These are phyloP conservation scores for Chrysoporthe deuterocubensis DNA, from an alignment of 2,329 filamentous ascomycete genomes.

Conservation along the genomic window DNA sequence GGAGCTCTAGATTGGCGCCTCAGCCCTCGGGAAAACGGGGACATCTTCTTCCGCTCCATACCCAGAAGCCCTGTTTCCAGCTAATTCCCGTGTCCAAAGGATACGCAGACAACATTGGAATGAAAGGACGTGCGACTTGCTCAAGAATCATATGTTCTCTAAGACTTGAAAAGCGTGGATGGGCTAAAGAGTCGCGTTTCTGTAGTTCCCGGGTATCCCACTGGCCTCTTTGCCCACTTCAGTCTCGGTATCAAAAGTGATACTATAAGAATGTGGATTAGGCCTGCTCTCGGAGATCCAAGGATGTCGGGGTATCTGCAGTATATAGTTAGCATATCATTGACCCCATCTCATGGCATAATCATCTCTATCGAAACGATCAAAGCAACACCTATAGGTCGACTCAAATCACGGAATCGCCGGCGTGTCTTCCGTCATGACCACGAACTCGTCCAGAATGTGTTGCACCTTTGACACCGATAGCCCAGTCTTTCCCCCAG, in stretches of 20 bases:
- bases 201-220: background rate
- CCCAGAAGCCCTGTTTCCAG: background rate
- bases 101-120: background rate
- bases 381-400: background rate
- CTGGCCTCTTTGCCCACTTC: background rate
- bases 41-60: background rate
- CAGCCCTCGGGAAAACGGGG: background rate
- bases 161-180: background rate
- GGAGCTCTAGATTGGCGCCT: background rate
- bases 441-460: background rate
- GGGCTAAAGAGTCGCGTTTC: background rate
- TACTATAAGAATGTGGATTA: background rate
- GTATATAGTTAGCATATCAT: background rate
- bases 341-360: background rate
- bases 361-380: background rate
- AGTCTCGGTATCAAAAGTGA: background rate
- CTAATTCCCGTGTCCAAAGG: background rate
- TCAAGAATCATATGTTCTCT: no score
- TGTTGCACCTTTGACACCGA: background rate
- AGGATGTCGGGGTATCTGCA: background rate
- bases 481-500: background rate
- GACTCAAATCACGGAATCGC: conserved; percentile 4
- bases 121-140: no score
- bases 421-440: conserved; percentile 1
- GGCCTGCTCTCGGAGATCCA: background rate